Percentiles rank a stretch among this genome's conserved stretches.
phyloP scores from a whole-genome alignment of 2,329 filamentous ascomycete genomes.

The Aspergillus clavatus region DNA sequence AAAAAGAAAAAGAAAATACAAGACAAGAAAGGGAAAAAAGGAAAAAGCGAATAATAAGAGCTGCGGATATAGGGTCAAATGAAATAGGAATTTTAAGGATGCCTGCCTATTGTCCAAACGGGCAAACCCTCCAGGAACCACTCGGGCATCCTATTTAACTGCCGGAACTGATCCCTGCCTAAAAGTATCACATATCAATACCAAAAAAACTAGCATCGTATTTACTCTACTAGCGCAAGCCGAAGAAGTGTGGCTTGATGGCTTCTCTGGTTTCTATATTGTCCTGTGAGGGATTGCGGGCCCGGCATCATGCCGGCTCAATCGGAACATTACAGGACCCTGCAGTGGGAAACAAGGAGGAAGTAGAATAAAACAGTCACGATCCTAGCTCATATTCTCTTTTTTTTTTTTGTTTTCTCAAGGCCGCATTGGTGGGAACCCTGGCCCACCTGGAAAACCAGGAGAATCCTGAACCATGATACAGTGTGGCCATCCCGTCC shows the following conservation, averaged over 20 bases:
- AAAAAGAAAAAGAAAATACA: slow-evolving; percentile 3
- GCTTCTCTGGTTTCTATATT: background rate
- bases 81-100: background rate
- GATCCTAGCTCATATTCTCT: slow-evolving; percentile 6
- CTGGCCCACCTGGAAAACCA: slow-evolving; percentile 14
- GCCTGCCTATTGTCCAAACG: slow-evolving; percentile 1
- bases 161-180: background rate
- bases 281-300: background rate
- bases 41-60: slow-evolving; percentile 2
- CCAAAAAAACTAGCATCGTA: background rate
- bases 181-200: background rate
- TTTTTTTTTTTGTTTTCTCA: too few relatives aligned
- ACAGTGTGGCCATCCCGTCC: slow-evolving; percentile 16
- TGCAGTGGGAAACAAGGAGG: background rate
- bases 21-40: slow-evolving; percentile 1
- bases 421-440: slow-evolving; percentile 18
- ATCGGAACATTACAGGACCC: slow-evolving; percentile 1
- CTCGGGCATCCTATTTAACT: background rate
- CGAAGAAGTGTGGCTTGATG: too few relatives aligned
- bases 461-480: too few relatives aligned
- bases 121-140: background rate
- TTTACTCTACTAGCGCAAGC: background rate
- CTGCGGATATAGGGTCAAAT: background rate
- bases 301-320: slow-evolving; percentile 3
- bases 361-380: background rate